Conservation (phyloP, 148 eudicot species). For the Silene latifolia region DNA sequence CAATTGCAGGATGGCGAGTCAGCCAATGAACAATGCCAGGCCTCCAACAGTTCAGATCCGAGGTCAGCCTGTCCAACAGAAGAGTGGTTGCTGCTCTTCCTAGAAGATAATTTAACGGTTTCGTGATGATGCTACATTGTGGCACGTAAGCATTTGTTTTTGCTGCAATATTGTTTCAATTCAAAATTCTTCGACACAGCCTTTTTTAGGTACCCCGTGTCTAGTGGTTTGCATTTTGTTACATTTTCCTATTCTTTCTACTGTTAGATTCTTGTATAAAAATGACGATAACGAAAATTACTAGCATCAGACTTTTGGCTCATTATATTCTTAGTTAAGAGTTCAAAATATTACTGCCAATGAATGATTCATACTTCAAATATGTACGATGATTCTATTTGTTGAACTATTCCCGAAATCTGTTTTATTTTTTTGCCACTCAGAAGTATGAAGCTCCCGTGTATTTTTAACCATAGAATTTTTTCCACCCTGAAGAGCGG, state of each 20-base stretch:
- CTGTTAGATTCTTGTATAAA: slow-evolving; percentile 32
- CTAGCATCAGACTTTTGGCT: slow-evolving; percentile 20
- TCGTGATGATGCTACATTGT: slow-evolving; percentile 26
- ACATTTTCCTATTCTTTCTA: slow-evolving; percentile 25
- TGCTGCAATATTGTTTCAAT: slow-evolving; percentile 26
- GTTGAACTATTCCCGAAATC: neutral
- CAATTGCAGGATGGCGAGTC: slow-evolving; percentile 50
- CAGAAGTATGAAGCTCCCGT: too few relatives aligned
- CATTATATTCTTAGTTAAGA: too few relatives aligned
- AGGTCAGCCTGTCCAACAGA: slow-evolving; percentile 63
- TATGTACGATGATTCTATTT: neutral
- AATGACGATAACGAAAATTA: slow-evolving; percentile 21
- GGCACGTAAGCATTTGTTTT: slow-evolving; percentile 26
- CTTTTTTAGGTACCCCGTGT: slow-evolving; percentile 21
- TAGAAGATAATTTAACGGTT: slow-evolving; percentile 13
- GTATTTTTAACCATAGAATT: too few relatives aligned
- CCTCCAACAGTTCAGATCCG: slow-evolving; percentile 67
- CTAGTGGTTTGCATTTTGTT: slow-evolving; percentile 26
- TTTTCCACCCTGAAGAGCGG: neutral
- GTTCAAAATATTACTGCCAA: neutral
- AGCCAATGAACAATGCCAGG: slow-evolving; percentile 51
- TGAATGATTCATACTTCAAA: neutral
- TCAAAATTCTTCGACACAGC: slow-evolving; percentile 18
- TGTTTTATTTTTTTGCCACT: too few relatives aligned
- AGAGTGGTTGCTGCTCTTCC: slow-evolving; percentile 65